Evolutionary conservation across 2,329 filamentous ascomycete genomes (phyloP).

Genomic region (Penicillium glabrum): DNA sequence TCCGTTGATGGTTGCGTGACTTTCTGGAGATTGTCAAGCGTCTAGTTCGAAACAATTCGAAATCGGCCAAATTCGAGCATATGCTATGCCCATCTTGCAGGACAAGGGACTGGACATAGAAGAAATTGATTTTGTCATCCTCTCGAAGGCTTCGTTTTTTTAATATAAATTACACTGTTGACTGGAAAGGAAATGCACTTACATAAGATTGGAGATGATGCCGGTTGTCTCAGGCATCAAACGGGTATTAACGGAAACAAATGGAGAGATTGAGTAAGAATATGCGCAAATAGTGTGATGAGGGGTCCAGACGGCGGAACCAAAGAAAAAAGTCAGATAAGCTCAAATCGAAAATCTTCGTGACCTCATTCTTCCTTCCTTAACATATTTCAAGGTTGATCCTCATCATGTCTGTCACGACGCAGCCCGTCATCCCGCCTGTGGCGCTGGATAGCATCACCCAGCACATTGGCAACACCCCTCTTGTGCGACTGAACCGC

Average conservation of each 20-base stretch:
- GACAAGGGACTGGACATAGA: no score
- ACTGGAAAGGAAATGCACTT: no score
- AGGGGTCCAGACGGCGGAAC: neutral
- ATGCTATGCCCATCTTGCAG: no score
- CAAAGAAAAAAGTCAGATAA: neutral
- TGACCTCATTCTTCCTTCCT: neutral
- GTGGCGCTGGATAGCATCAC: slow-evolving; percentile 67
- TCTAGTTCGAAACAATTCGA: no score
- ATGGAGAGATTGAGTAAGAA: neutral
- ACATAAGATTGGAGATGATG: neutral
- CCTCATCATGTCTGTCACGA: slow-evolving; percentile 47
- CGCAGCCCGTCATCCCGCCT: slow-evolving; percentile 54
- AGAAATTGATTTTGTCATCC: no score
- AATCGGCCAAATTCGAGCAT: no score
- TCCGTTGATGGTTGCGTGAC: no score
- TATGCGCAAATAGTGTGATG: neutral
- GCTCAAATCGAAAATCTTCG: neutral
- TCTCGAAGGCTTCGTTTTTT: no score
- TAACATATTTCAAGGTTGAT: neutral
- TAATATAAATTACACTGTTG: no score
- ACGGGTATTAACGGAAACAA: neutral
- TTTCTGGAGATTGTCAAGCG: no score
- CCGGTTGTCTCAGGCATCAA: neutral
- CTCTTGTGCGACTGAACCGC: slow-evolving; percentile 90
- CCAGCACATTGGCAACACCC: slow-evolving; percentile 91